Evolutionary conservation across 257 asterid genomes (phyloP).

Genomic region (Salvia rosmarinus): DNA sequence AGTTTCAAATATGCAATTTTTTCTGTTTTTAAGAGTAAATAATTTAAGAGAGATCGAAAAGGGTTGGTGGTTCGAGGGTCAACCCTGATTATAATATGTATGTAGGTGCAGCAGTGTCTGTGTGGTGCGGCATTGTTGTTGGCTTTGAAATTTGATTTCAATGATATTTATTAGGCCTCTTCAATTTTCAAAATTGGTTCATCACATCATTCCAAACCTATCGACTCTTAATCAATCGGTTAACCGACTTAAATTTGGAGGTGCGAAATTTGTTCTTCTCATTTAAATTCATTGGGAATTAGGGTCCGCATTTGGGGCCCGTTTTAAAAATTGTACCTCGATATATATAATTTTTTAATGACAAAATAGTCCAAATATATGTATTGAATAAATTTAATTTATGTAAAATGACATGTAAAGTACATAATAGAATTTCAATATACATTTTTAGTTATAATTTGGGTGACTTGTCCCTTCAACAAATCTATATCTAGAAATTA

Average conservation of each 20-base stretch:
- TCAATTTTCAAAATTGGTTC: conserved; percentile 19
- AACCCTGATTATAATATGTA: background rate
- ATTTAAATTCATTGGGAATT: background rate
- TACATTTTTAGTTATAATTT: background rate
- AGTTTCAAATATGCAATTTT: too few relatives aligned
- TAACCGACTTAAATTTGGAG: too few relatives aligned
- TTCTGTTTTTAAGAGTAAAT: background rate
- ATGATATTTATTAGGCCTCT: conserved; percentile 35
- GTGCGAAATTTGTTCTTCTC: background rate
- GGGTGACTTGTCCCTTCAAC: background rate
- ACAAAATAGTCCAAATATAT: too few relatives aligned
- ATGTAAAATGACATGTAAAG: too few relatives aligned
- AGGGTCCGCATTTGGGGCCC: background rate
- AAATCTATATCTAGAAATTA: too few relatives aligned
- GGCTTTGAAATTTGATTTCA: conserved; percentile 38
- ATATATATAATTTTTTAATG: too few relatives aligned
- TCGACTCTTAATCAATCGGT: too few relatives aligned
- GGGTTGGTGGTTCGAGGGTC: conserved; percentile 17
- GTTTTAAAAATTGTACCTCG: background rate
- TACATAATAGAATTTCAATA: too few relatives aligned
- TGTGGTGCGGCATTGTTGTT: conserved; percentile 21
- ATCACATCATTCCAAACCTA: too few relatives aligned
- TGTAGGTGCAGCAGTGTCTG: conserved; percentile 26
- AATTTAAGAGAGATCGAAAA: background rate
- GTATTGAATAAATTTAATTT: too few relatives aligned